Base-by-base conservation (phyloP, 345 rosid genomes). In the Corchorus capsularis region DNA sequence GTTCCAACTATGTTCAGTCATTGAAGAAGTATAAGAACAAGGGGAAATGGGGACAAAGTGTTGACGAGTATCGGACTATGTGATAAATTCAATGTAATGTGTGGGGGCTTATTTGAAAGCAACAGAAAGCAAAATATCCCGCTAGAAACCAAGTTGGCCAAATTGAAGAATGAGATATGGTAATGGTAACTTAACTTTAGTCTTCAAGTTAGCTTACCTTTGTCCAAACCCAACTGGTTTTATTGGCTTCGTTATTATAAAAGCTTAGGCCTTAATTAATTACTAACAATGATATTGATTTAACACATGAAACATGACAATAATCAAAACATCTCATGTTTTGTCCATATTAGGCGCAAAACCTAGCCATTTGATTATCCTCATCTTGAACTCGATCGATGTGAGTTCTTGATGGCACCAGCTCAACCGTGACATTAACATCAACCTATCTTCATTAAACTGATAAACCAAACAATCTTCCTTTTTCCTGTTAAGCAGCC, bases 271-370 rank as follows among this genome's bases (percentile, higher is more conserved):
- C 0, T 27, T 27, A 27, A 27, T 27, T 27, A 27, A 27, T 27
- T 27, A 27, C 27, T 27, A 27, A 27, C 27, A 27, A 27, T 27
- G 27, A 27, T 27, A 27, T 27, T 68, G 37, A 22, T 19, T 47
- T 68, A 47, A 68, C 56, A 22, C 3, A 43, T 67, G 17, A 67
- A n/a, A 67, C 3, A 43, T 67, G 17, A 67, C 39, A 67, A 67
- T 5, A 14, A 20, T 27, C 41, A 68, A 68, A 13, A 13, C 75
- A 39, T 57, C 52, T 39, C n/a, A n/a, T n/a, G n/a, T 55, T 56
- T 56, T 72, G 75, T 56, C 37, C 75, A 10, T 71, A 71, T 71
- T 71, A 71, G 75, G 75, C 74, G 56, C 5, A 27, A 39, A 47
- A 5, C 71, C 37, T 12, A 3, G 13, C 32, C 1, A 19, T 5